Percentiles rank a stretch among this genome's conserved stretches.
These are phyloP conservation scores for Podospora conica DNA, from an alignment of 495 filamentous ascomycete genomes.

Conservation along the genomic window DNA sequence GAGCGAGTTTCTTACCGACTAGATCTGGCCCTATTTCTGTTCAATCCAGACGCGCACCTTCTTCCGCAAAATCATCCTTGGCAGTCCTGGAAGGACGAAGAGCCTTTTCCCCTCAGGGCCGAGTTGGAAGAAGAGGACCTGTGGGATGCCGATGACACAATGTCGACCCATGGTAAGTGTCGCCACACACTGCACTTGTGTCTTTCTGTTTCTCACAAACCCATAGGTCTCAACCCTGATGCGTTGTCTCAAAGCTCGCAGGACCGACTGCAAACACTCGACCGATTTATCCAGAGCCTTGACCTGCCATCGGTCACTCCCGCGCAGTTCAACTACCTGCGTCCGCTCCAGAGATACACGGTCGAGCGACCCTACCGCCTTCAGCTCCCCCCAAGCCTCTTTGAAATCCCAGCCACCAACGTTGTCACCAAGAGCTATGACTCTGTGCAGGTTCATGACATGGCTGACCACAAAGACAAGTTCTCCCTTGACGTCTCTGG, in stretches of 20 bases:
- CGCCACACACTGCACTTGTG: too few relatives aligned
- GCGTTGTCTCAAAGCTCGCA: too few relatives aligned
- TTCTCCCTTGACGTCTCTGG: not conserved
- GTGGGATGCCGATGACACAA: not conserved
- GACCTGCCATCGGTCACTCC: not conserved
- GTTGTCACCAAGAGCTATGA: not conserved
- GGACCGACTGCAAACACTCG: too few relatives aligned
- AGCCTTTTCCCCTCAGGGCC: not conserved
- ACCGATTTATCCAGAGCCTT: too few relatives aligned
- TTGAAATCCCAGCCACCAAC: not conserved
- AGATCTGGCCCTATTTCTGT: not conserved
- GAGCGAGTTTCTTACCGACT: not conserved
- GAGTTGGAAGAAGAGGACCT: not conserved
- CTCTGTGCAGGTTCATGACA: not conserved
- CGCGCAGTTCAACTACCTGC: not conserved
- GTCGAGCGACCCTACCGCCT: constrained; percentile 1
- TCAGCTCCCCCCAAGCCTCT: not conserved
- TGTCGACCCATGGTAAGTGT: too few relatives aligned
- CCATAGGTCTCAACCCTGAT: not conserved
- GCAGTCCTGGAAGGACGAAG: constrained; percentile 1
- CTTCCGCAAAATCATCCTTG: not conserved
- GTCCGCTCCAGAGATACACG: not conserved
- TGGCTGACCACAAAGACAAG: constrained; percentile 1
- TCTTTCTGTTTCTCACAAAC: too few relatives aligned
- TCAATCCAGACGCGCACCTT: not conserved